Evolutionary conservation across 805 yeast species (phyloP).

Genomic region (Pichia insulana): DNA sequence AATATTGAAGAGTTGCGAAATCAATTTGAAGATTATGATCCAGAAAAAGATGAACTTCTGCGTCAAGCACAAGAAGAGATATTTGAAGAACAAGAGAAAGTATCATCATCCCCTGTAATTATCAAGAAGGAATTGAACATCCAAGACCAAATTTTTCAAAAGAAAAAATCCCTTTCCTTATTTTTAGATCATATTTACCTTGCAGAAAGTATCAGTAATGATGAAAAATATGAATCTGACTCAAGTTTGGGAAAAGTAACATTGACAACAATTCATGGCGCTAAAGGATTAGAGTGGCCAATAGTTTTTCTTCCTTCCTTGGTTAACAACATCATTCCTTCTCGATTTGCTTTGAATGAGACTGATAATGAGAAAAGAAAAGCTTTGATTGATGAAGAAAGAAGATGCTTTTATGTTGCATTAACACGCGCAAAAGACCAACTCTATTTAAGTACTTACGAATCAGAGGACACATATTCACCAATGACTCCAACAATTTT

Average conservation of each 20-base stretch:
- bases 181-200: slow-evolving; percentile 28
- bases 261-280: slow-evolving; percentile 80
- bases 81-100: slow-evolving; percentile 3
- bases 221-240: slow-evolving; percentile 4
- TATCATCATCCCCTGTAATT: background rate
- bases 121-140: slow-evolving; percentile 17
- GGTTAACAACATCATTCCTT: slow-evolving; percentile 59
- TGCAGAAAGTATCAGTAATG: slow-evolving; percentile 15
- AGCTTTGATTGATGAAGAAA: slow-evolving; percentile 54
- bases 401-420: slow-evolving; percentile 83
- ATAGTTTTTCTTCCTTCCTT: slow-evolving; percentile 76
- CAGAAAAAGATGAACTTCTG: slow-evolving; percentile 17
- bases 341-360: slow-evolving; percentile 34
- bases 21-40: slow-evolving; percentile 22
- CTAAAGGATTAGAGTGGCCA: slow-evolving; percentile 96
- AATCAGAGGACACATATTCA: background rate
- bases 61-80: slow-evolving; percentile 17
- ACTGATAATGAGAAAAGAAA: slow-evolving; percentile 19
- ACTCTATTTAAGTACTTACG: slow-evolving; percentile 19
- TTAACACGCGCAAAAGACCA: slow-evolving; percentile 67
- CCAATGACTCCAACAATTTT: slow-evolving; percentile 1
- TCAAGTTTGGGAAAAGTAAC: slow-evolving; percentile 18
- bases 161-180: slow-evolving; percentile 19
- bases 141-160: slow-evolving; percentile 14
- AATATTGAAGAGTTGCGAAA: slow-evolving; percentile 23